Percentiles rank a stretch among this genome's conserved stretches.
Conservation (phyloP, 306 rosid genomes). For the Dryas alaskensis region DNA sequence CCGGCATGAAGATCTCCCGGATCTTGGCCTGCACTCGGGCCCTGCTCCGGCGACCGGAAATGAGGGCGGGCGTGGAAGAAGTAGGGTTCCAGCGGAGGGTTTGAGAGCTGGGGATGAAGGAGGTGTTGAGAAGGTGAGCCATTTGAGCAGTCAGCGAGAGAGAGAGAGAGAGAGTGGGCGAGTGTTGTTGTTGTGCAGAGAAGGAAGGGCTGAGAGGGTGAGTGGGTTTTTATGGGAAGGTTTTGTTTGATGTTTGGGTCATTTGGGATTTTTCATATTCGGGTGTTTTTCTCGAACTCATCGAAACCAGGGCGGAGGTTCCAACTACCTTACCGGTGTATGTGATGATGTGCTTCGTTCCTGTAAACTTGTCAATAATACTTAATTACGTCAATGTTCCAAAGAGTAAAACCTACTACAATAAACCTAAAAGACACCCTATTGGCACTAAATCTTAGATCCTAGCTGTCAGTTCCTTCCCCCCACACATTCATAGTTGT, state of each 20-base stretch:
- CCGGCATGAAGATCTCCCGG: slow-evolving; percentile 99
- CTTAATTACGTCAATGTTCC: no score
- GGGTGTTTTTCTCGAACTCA: slow-evolving; percentile 50
- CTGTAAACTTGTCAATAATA: no score
- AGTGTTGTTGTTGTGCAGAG: no score
- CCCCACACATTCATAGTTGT: no score
- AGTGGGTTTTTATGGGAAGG: not conserved
- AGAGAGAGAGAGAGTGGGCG: not conserved
- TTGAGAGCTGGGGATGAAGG: slow-evolving; percentile 49
- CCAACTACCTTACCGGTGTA: slow-evolving; percentile 48
- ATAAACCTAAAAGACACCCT: no score
- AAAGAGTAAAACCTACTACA: no score
- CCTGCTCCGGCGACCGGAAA: slow-evolving; percentile 23
- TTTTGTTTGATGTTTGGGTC: not conserved
- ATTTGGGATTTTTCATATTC: not conserved
- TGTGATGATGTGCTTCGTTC: not conserved
- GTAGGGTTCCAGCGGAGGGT: slow-evolving; percentile 26
- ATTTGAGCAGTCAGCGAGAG: slow-evolving; percentile 22
- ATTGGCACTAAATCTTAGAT: no score
- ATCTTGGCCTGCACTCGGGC: slow-evolving; percentile 65
- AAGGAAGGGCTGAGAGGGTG: not conserved
- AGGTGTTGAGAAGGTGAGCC: slow-evolving; percentile 78
- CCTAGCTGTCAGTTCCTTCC: no score
- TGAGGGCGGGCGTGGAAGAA: not conserved
- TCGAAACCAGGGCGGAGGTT: slow-evolving; percentile 76